Percentiles rank a stretch among this genome's conserved stretches.
Evolutionary conservation across 495 filamentous ascomycete genomes (phyloP).

Genomic region (Trichocladium antarcticum): DNA sequence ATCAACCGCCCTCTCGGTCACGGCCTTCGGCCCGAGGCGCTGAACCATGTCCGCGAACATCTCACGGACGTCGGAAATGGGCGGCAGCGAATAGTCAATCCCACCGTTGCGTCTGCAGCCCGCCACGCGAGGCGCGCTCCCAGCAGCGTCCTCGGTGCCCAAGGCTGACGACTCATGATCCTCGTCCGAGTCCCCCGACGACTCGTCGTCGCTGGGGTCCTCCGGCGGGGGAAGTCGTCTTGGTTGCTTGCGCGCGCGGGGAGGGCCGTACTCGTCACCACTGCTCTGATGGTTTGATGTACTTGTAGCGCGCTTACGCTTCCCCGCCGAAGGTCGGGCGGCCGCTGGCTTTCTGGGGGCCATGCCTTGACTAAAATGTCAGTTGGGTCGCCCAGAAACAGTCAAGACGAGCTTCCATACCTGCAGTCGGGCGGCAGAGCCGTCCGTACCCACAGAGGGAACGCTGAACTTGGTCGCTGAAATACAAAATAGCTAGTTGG

Average conservation of each 20-base stretch:
- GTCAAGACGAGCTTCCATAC: no score
- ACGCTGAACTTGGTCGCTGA: no score
- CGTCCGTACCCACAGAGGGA: no score
- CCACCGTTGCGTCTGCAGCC: background rate
- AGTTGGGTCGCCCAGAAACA: background rate
- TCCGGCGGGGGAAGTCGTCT: no score
- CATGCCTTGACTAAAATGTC: slow-evolving; percentile 3
- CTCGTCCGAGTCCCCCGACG: no score
- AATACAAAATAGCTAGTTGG: no score
- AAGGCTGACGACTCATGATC: no score
- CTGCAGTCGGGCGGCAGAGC: background rate
- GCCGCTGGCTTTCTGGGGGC: background rate
- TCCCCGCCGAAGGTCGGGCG: background rate
- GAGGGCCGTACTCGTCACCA: no score
- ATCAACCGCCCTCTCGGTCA: slow-evolving; percentile 3
- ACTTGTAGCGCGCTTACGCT: background rate
- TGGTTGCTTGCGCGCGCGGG: no score
- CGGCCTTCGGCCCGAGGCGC: background rate
- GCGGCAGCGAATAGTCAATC: slow-evolving; percentile 9
- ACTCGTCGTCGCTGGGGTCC: no score
- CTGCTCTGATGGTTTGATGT: background rate
- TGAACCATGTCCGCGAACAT: slow-evolving; percentile 27
- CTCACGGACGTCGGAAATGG: slow-evolving; percentile 20
- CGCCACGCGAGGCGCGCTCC: no score
- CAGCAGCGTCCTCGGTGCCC: background rate